phyloP scores from a whole-genome alignment of 306 rosid species.

The Rosa persica region DNA sequence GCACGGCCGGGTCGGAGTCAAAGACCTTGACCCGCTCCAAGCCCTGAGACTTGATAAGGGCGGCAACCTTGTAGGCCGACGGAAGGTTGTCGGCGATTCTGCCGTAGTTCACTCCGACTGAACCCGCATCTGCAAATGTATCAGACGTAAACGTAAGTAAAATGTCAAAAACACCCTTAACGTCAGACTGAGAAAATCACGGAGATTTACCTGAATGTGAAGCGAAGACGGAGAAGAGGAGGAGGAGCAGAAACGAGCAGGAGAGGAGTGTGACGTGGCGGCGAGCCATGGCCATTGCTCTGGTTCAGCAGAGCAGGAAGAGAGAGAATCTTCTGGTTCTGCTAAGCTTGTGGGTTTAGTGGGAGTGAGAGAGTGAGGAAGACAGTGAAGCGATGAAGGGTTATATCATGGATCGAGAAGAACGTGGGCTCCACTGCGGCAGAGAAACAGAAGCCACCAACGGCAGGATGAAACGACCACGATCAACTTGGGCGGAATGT shows the following conservation, averaged over 20 bases:
- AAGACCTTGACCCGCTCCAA: slow-evolving; percentile 68
- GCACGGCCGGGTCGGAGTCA: slow-evolving; percentile 90
- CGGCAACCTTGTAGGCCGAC: slow-evolving; percentile 60
- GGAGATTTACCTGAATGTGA: background rate
- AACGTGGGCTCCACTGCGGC: background rate
- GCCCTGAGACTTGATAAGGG: slow-evolving; percentile 65
- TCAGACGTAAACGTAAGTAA: background rate
- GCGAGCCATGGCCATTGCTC: slow-evolving; percentile 6
- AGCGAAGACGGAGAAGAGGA: background rate
- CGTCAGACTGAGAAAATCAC: background rate
- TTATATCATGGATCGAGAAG: background rate
- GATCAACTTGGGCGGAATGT: background rate
- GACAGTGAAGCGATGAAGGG: background rate
- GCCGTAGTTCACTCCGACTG: slow-evolving; percentile 92
- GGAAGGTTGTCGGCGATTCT: slow-evolving; percentile 86
- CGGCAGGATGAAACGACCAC: background rate
- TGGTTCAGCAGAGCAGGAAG: background rate
- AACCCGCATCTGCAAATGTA: slow-evolving; percentile 57
- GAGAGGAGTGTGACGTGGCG: background rate
- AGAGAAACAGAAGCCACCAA: background rate
- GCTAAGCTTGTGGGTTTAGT: background rate
- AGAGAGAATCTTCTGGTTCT: background rate
- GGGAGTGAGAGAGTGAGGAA: background rate
- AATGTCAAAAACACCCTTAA: background rate
- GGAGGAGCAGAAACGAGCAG: background rate